Base-by-base conservation (phyloP, 768 basidiomycete species). In the Lactifluus subvellereus region DNA sequence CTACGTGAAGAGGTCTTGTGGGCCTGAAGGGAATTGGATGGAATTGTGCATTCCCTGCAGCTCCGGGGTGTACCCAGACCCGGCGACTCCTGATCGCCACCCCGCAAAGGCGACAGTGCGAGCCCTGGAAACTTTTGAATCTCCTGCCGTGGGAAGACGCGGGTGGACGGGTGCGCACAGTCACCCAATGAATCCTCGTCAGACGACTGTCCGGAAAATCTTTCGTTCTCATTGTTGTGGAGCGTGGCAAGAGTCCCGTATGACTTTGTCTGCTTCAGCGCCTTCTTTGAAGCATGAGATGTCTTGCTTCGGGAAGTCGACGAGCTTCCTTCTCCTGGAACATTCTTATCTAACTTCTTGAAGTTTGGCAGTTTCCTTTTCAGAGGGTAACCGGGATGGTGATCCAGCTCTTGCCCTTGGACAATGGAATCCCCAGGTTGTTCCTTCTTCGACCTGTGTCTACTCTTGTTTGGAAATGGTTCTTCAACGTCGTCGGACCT, bases 301-400 rank as follows among this genome's bases (percentile, higher is more conserved):
- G 45, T 47, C 14, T 40, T 35, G 49, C 57, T 27, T 38, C 35
- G 54, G 27, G 55, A 54, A 45, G 45, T 49, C 30, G 62, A 64
- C n/a, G 62, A 35, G 50, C 50, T 10, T 35, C n/a, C 47, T 58
- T 57, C 64, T 54, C 47, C 38, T n/a, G 49, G 20, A 14, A n/a
- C 18, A 13, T 30, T 1, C 20, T 37, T 47, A 13, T 33, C 40
- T 51, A 47, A n/a, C 52, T 60, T 66, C 57, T 59, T 66, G 57
- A 65, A 66, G 51, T 54, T n/a, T 56, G 65, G 65, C 2, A 55
- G 48, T 38, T 66, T 65, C 53, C 10, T 52, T 48, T 42, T 63
- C 10, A 56, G 62, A 47, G 32, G 45, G 45, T 40, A n/a, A 32
- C 40, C 57, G 13, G 37, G 57, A 18, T 35, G 57, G 38, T 49